Percentiles rank a stretch among this genome's conserved stretches.
These are phyloP conservation scores for Babesia sp. DNA, from an alignment of 169 alveolate species.

Conservation along the genomic window DNA sequence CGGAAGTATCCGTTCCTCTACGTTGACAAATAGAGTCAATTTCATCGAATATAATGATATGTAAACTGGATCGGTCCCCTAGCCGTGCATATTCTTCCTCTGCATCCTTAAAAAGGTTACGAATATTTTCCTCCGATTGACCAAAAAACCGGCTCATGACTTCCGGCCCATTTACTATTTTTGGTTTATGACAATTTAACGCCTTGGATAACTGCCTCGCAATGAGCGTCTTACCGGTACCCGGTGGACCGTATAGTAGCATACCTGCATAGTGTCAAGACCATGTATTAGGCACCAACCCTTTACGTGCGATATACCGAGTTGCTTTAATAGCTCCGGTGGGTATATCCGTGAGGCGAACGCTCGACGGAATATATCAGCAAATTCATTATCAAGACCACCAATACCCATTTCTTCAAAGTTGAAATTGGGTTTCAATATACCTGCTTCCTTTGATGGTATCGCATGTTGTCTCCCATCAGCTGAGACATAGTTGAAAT, in stretches of 20 bases:
- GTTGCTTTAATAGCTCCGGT: slow-evolving; percentile 91
- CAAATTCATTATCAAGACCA: slow-evolving; percentile 91
- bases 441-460: slow-evolving; percentile 32
- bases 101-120: slow-evolving; percentile 97
- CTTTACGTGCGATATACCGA: slow-evolving; percentile 97
- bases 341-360: slow-evolving; percentile 99
- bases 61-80: slow-evolving; percentile 96
- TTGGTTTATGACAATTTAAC: slow-evolving; percentile 93
- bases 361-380: slow-evolving; percentile 98
- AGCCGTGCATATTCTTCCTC: slow-evolving; percentile 89
- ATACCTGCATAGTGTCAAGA: slow-evolving; percentile 75
- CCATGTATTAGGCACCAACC: slow-evolving; percentile 63
- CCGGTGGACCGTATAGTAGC: slow-evolving; percentile 99
- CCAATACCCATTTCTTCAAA: slow-evolving; percentile 91
- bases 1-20: slow-evolving; percentile 91
- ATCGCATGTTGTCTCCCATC: slow-evolving; percentile 58
- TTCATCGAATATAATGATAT: slow-evolving; percentile 98
- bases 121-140: slow-evolving; percentile 97
- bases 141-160: slow-evolving; percentile 96
- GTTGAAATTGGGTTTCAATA: slow-evolving; percentile 81
- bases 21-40: slow-evolving; percentile 98
- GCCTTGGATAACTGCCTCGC: slow-evolving; percentile 98
- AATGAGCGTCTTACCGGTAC: slow-evolving; percentile 99
- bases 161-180: slow-evolving; percentile 90
- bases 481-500: slow-evolving; percentile 30